Evolutionary conservation across 495 filamentous ascomycete genomes (phyloP), one percentile per base, ranked within the genome.

Genomic region (Lepidopterella palustris): DNA sequence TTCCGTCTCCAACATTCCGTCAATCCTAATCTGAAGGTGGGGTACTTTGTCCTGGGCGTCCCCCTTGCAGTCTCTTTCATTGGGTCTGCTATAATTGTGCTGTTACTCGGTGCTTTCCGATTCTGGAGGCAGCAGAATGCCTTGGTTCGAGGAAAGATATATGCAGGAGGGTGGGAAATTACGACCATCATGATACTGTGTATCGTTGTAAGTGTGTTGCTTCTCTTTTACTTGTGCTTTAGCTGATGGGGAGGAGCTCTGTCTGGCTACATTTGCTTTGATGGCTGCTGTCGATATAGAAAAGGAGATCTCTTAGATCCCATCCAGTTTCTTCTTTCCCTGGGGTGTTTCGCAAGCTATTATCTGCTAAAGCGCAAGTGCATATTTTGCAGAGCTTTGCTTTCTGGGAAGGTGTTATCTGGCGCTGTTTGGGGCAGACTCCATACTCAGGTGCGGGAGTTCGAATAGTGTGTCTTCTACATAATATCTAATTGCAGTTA

Each of bases 71-170:
- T 78, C 9, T 65, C 78, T 31, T 86, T 84, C 61, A 78, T 87
- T 52, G 69, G 68, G 3, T 77, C 79, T 18, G 83, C 87, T 10
- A 76, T 90, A 4, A 45, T 80, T 10, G 76, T 84, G 11, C 71
- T 78, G 0, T 28, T 80, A 11, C 63, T 88, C 24, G 87, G 87
- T 4, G 78, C 80, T 15, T 77, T 78, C 66, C 78, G 87, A 28
- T 86, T 84, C 71, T 92, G 83, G 81, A 80, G 81, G 52, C 82
- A 85, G 63, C 87, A 91, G 71, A 77, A 76, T 69, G 85, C 84
- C 0, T 80, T 91, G 32, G 72, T 84, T 20, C 64, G 79, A 53
- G 88, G 87, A 13, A 85, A 82, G 58, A 77, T 83, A 0, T 74
- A 86, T 68, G 77, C 79, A 15, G 85, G 87, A 4, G 87, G 87